Conservation (phyloP, 2,329 filamentous ascomycete species). For the Botrytis elliptica region DNA sequence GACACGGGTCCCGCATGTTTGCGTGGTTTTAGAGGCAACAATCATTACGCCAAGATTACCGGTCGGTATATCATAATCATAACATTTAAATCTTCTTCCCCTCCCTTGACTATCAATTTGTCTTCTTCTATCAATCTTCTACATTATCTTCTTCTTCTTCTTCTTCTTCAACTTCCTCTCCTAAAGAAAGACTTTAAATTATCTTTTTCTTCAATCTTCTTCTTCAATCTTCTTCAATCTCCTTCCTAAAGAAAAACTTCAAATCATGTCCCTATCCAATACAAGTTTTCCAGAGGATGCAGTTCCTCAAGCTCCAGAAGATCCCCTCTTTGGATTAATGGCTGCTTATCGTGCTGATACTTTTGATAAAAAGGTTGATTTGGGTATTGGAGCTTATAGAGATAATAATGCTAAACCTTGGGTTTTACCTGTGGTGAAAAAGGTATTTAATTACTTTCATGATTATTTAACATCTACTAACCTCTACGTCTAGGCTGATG, state of each 20-base stretch:
- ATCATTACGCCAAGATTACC: conserved; percentile 2
- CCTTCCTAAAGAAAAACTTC: conserved; percentile 52
- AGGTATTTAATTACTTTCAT: conserved; percentile 56
- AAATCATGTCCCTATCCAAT: conserved; percentile 59
- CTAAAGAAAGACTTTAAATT: conserved; percentile 56
- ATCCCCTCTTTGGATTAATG: conserved; percentile 92
- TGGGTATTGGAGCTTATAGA: conserved; percentile 90
- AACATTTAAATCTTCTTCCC: conserved; percentile 22
- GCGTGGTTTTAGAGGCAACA: neutral
- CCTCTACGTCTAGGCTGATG: conserved; percentile 69
- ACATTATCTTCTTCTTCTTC: neutral
- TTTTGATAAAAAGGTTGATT: conserved; percentile 79
- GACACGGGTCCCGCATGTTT: conserved; percentile 12
- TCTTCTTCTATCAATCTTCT: conserved; percentile 10
- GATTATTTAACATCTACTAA: neutral
- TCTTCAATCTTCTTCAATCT: neutral
- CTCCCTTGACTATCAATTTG: conserved; percentile 22
- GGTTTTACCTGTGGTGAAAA: conserved; percentile 94
- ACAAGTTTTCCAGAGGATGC: conserved; percentile 73
- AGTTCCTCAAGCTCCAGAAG: conserved; percentile 89
- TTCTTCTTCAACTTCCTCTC: conserved; percentile 33
- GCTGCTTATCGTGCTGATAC: conserved; percentile 81
- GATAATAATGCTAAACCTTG: conserved; percentile 96
- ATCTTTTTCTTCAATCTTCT: conserved; percentile 49
- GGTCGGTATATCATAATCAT: conserved; percentile 19